These are phyloP conservation scores for Populus davidiana DNA, from an alignment of 345 rosid species.

Conservation along the genomic window DNA sequence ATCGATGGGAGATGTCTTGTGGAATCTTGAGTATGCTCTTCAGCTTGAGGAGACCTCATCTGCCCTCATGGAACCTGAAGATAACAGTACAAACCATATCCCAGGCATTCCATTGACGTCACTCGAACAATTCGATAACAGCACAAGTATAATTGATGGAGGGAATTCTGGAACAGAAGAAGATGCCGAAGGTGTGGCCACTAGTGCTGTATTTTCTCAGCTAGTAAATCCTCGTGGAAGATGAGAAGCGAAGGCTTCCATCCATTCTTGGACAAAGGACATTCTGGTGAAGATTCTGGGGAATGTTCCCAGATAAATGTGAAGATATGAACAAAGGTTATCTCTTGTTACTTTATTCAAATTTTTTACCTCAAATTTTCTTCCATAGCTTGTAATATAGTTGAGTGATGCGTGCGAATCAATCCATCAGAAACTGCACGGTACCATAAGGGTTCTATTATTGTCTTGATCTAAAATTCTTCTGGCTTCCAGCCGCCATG, in stretches of 20 bases:
- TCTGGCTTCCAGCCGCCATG: conserved; percentile 21
- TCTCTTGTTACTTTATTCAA: conserved; percentile 15
- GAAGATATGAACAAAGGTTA: conserved; percentile 17
- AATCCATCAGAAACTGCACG: conserved; percentile 19
- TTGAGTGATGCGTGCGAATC: conserved; percentile 28
- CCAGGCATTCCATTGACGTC: conserved; percentile 80
- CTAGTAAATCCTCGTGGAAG: conserved; percentile 98
- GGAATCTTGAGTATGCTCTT: conserved; percentile 94
- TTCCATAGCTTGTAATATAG: conserved; percentile 38
- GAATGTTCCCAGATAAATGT: conserved; percentile 17
- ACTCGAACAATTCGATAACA: conserved; percentile 83
- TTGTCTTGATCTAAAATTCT: conserved; percentile 28
- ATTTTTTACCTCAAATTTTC: conserved; percentile 27
- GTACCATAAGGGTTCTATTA: conserved; percentile 20
- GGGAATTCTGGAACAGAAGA: conserved; percentile 60
- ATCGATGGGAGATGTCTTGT: conserved; percentile 94
- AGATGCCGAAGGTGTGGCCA: conserved; percentile 80
- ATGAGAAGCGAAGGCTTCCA: conserved; percentile 27
- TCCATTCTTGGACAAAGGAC: conserved; percentile 9
- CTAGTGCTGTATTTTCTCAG: conserved; percentile 95
- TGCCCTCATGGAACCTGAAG: conserved; percentile 89
- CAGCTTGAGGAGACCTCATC: conserved; percentile 91
- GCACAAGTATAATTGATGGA: conserved; percentile 68
- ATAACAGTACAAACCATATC: conserved; percentile 93
- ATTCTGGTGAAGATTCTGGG: conserved; percentile 12